phyloP scores from a whole-genome alignment of 108 stramenopile genomes.

The Mayamaea pseudoterrestris region DNA sequence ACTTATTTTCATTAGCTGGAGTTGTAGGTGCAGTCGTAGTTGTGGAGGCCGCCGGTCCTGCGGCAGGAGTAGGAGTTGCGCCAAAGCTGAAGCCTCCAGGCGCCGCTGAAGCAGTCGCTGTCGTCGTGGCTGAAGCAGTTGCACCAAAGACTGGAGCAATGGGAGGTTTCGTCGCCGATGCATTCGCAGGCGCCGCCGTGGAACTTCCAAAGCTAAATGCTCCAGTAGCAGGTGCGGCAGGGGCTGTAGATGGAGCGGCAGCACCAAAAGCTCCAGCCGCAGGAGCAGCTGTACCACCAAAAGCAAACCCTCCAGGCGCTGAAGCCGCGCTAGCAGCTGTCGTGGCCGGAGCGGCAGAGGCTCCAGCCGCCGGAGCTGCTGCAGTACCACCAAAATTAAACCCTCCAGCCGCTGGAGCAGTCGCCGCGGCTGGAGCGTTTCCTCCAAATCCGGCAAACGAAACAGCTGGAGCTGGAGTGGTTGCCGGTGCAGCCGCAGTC shows the following conservation, averaged over 20 bases:
- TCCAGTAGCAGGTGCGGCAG: neutral
- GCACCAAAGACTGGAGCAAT: conserved; percentile 9
- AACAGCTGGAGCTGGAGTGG: too few species aligned
- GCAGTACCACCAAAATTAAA: neutral
- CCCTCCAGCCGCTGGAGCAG: neutral
- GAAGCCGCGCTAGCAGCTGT: neutral
- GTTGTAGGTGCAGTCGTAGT: conserved; percentile 6
- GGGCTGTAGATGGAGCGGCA: neutral
- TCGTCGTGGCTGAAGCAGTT: conserved; percentile 10
- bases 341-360: neutral
- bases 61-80: conserved; percentile 6
- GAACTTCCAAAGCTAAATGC: neutral
- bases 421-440: neutral
- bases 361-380: neutral
- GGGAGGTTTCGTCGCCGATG: conserved; percentile 8
- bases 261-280: neutral
- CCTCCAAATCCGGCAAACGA: neutral
- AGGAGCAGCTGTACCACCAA: neutral
- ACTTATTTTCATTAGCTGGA: conserved; percentile 1
- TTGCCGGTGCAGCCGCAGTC: too few species aligned
- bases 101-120: conserved; percentile 2
- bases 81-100: conserved; percentile 23
- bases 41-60: conserved; percentile 6
- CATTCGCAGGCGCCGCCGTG: conserved; percentile 8
- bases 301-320: neutral